Evolutionary conservation across 352 stramenopile species (phyloP).

Genomic region (Globisporangium uncinulatum): DNA sequence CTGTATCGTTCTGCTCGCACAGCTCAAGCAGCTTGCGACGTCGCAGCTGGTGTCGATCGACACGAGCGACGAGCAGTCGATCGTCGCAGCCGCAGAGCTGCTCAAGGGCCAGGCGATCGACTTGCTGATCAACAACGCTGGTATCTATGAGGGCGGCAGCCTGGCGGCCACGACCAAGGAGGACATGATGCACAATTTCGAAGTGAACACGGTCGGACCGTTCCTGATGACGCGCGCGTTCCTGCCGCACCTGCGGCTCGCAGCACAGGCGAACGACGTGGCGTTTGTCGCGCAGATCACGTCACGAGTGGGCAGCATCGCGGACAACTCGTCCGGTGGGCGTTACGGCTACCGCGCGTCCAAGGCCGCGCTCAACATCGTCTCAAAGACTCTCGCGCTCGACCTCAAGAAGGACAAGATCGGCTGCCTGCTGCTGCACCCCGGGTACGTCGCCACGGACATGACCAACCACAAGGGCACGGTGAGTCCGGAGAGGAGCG

Average conservation of each 20-base stretch:
- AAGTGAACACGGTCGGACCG: constrained; percentile 78
- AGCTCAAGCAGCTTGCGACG: constrained; percentile 27
- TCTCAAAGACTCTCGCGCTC: constrained; percentile 45
- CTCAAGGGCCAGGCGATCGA: constrained; percentile 41
- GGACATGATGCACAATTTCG: constrained; percentile 53
- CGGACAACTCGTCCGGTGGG: constrained; percentile 49
- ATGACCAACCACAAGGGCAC: constrained; percentile 44
- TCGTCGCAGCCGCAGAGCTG: constrained; percentile 27
- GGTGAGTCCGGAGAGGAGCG: constrained; percentile 38
- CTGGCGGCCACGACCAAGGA: constrained; percentile 42
- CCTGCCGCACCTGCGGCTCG: constrained; percentile 44
- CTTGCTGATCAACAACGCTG: constrained; percentile 74
- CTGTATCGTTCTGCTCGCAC: too few species aligned
- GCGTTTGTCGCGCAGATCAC: constrained; percentile 57
- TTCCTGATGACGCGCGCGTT: constrained; percentile 55
- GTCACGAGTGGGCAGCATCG: constrained; percentile 55
- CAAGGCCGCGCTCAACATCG: too few species aligned
- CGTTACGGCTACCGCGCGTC: constrained; percentile 69
- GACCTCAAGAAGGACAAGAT: constrained; percentile 55
- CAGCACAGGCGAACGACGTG: constrained; percentile 20
- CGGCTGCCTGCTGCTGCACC: constrained; percentile 48
- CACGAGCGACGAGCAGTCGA: constrained; percentile 45
- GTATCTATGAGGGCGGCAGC: constrained; percentile 24
- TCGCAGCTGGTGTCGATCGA: constrained; percentile 53
- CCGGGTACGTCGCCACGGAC: constrained; percentile 55